A percentile compares a stretch with the other conserved stretches of the same genome.
These are phyloP conservation scores for Odonthalia washingtoniensis DNA, from an alignment of 31 red algal species.

Conservation along the genomic window DNA sequence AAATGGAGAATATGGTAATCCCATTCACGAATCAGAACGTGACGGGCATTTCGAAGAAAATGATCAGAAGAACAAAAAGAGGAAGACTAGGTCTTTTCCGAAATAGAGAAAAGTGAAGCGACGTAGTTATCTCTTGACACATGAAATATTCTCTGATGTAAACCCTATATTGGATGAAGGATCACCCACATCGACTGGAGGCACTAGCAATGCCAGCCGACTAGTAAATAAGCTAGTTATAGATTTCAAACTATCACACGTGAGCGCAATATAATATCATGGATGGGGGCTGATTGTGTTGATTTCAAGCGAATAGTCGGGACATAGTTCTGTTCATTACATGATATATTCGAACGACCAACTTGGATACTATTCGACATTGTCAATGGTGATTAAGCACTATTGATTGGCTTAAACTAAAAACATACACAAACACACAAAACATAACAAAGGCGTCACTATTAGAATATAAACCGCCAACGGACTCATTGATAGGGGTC, in stretches of 20 bases:
- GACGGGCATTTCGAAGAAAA: too few species aligned
- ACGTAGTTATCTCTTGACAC: too few species aligned
- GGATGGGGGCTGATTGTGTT: slow-evolving; percentile 25
- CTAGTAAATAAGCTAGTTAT: background rate
- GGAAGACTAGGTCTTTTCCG: background rate
- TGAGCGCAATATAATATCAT: background rate
- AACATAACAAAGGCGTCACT: background rate
- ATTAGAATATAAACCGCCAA: background rate
- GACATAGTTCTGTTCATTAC: background rate
- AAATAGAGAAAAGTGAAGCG: background rate
- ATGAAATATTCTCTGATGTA: too few species aligned
- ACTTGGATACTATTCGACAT: slow-evolving; percentile 9
- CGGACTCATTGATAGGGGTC: background rate
- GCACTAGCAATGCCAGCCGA: background rate
- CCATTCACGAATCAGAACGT: too few species aligned
- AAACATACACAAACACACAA: background rate
- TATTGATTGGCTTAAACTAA: background rate
- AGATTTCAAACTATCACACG: background rate
- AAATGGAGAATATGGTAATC: too few species aligned
- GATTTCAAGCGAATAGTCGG: background rate
- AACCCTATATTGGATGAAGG: slow-evolving; percentile 26
- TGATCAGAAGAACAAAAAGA: background rate
- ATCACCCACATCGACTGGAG: slow-evolving; percentile 21
- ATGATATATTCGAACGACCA: background rate
- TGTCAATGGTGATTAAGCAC: background rate